Base-by-base conservation (phyloP, 768 basidiomycete species). In the Pleurotus sapidus region DNA sequence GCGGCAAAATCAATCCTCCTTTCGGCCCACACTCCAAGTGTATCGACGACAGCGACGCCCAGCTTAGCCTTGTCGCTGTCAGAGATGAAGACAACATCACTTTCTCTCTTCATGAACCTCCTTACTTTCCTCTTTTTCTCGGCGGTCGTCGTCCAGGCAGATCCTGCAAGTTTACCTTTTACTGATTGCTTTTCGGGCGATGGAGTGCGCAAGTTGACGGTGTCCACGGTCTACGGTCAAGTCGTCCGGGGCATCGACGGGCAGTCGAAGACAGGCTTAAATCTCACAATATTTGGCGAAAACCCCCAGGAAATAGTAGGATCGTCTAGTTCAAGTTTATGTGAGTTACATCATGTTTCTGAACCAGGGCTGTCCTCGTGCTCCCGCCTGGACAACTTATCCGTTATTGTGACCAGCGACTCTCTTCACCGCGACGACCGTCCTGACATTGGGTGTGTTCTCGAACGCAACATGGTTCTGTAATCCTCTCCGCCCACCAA, bases 351-450 rank as follows among this genome's bases (percentile, higher is more conserved):
- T 23, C n/a, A 30, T 17, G 38, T 48, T 58, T 20, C 47, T 56
- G 38, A 45, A 38, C 56, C 50, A 45, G 39, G 24, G 12, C 18
- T 37, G 34, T 11, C 3, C 12, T 40, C 46, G 15, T 48, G 42
- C 43, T 12, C 23, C 43, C 30, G 30, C 30, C 30, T 3, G 56
- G 42, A 51, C 23, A 12, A 51, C 38, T 46, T 59, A 51, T 50
- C 30, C 11, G 30, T 34, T 56, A 18, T 50, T 48, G 39, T 59
- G 14, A 53, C 58, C 63, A 88, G 93, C 94, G 15, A 97, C 94
- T 6, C 80, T 97, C 42, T 95, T 96, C 74, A 89, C 88, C 45
- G 84, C 90, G 8, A 87, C 91, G 1, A 80, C 84, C 55, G 82
- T 94, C 18, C 82, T 95, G 49, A 93, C 94, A 2, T 83, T 95